Percentiles rank a stretch among this genome's conserved stretches.
Conservation (phyloP, 768 basidiomycete genomes). For the Rhodosporidiobolus sp. region DNA sequence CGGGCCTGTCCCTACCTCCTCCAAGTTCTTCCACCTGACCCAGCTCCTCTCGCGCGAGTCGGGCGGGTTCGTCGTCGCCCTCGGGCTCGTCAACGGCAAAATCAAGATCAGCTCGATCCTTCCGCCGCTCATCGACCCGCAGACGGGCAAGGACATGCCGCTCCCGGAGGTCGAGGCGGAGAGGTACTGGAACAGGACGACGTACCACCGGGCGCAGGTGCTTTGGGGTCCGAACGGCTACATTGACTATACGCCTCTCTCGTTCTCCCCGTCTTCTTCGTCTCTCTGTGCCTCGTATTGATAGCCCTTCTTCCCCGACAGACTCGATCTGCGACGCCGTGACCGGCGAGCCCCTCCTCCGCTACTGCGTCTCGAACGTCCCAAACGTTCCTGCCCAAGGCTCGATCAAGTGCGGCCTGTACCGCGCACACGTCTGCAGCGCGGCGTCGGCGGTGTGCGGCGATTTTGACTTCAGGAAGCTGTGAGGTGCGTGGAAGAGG, state of each 20-base stretch:
- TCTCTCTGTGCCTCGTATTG: no score
- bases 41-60: constrained; percentile 32
- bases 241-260: constrained; percentile 19
- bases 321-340: not conserved
- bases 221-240: constrained; percentile 16
- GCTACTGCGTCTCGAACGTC: not conserved
- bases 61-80: constrained; percentile 27
- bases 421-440: constrained; percentile 26
- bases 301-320: not conserved
- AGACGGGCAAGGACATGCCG: not conserved
- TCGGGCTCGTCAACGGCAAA: constrained; percentile 32
- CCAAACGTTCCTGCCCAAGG: constrained; percentile 11
- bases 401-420: constrained; percentile 22
- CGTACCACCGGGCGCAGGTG: constrained; percentile 11
- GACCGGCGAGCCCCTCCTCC: constrained; percentile 16
- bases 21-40: constrained; percentile 36
- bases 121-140: not conserved
- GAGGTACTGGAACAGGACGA: constrained; percentile 17
- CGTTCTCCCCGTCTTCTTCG: not conserved
- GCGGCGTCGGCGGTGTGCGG: constrained; percentile 22
- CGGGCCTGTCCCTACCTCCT: constrained; percentile 12
- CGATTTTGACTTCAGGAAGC: constrained; percentile 22
- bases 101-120: constrained; percentile 11
- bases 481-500: not conserved
- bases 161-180: not conserved